Base-by-base conservation (phyloP, 805 yeast species). In the Suhomyces emberorum region DNA sequence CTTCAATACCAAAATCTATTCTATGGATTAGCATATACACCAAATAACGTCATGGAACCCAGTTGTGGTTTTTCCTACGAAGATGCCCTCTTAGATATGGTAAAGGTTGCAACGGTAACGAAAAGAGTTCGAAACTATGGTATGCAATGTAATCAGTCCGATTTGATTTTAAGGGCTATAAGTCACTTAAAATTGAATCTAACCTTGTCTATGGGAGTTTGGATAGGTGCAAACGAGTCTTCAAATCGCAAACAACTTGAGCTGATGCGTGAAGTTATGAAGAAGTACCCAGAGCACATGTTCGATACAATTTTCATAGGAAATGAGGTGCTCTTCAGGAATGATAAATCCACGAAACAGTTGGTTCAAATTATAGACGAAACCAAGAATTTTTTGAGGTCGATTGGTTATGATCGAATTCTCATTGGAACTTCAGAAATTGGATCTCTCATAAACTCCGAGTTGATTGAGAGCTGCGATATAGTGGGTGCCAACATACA, bases 351-450 rank as follows among this genome's bases (percentile, higher is more conserved):
- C 2, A 48, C 53, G 1, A 38, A 47, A 0, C 62, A 62, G 17
- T 55, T 81, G 15, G 44, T 70, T 9, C 46, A 45, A 1, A 71
- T 70, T 35, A 72, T 81, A 22, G 44, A 52, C 5, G 68, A 64
- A 6, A 65, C 74, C 3, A 72, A 68, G 44, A 30, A 43, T 0
- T 71, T 59, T 41, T 51, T 73, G 1, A 51, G 43, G n/a, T 41
- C 54, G 2, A 52, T 63, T 7, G 62, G 54, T 8, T 55, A 54
- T 31, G 33, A 30, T 28, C 63, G 59, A 26, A 47, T 81, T 10
- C 77, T 78, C 1, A 75, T 82, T 3, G 88, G 87, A 1, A 77
- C 83, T 0, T 67, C 82, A 0, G 88, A 81, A 30, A 54, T 76
- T 25, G 83, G 81, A 0, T 66, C 77, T 1, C 57, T 61, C 25